These are phyloP conservation scores for Candida maesae DNA, from an alignment of 805 yeast genomes.

Conservation along the genomic window DNA sequence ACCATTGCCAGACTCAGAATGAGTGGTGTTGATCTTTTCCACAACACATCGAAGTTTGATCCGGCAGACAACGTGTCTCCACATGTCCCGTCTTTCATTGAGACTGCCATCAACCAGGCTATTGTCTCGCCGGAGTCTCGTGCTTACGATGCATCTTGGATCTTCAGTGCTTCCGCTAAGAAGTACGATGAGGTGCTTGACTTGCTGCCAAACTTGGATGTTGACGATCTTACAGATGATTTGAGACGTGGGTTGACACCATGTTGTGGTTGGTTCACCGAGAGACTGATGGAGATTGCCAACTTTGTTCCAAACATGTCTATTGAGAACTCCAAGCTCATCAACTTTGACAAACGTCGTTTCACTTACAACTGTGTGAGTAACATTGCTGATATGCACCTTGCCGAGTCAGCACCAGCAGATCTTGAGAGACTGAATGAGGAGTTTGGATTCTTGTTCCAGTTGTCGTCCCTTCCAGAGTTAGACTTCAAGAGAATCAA, in stretches of 20 bases:
- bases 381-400: slow-evolving; percentile 43
- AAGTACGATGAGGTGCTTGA: slow-evolving; percentile 31
- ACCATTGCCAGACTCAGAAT: slow-evolving; percentile 67
- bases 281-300: slow-evolving; percentile 70
- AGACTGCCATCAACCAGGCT: slow-evolving; percentile 70
- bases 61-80: slow-evolving; percentile 33
- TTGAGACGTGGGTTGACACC: slow-evolving; percentile 56
- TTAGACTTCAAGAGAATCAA: slow-evolving; percentile 33
- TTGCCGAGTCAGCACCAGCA: slow-evolving; percentile 29
- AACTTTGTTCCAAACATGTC: slow-evolving; percentile 79
- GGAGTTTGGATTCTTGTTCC: slow-evolving; percentile 51
- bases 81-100: slow-evolving; percentile 79
- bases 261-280: slow-evolving; percentile 89
- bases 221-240: slow-evolving; percentile 28
- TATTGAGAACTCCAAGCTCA: slow-evolving; percentile 54
- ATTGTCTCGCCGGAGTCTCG: slow-evolving; percentile 81
- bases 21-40: slow-evolving; percentile 47
- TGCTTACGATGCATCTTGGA: slow-evolving; percentile 65
- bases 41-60: slow-evolving; percentile 12
- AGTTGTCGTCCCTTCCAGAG: slow-evolving; percentile 31
- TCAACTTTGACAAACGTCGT: slow-evolving; percentile 84
- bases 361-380: slow-evolving; percentile 60
- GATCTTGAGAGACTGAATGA: slow-evolving; percentile 29
- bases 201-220: slow-evolving; percentile 34
- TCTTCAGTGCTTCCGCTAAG: slow-evolving; percentile 39